Base-by-base conservation (phyloP, 768 basidiomycete genomes). In the Mrakia gelida region DNA sequence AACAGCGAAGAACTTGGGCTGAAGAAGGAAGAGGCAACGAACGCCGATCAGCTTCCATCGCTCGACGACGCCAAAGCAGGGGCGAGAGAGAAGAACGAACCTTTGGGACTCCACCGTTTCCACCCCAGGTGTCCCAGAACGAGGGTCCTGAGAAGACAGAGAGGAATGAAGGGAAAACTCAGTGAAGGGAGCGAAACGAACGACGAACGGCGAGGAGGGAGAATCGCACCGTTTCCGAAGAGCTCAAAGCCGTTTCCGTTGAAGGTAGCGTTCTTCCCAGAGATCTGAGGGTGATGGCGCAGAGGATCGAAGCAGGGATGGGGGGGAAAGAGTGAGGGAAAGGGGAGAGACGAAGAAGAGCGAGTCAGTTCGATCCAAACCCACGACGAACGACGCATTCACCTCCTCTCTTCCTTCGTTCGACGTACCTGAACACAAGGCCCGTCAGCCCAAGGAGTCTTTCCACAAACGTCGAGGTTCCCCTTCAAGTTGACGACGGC, bases 221-320 rank as follows among this genome's bases (percentile, higher is more conserved):
- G 28, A 10, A 56, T n/a, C 28, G 2, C 6, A 11, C 67, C 67
- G 67, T 70, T 70, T 70, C 65, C 65, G 65, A 41, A 68, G 32
- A 68, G 21, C 65, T 68, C 65, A 38, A 34, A 26, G 3, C 34
- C 34, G 65, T 68, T 68, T 21, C 67, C 67, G 67, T 70, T 70
- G 38, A 70, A 70, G 41, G 67, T 70, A 8, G 43, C 26, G 23
- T 41, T 41, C 38, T 38, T 70, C 0, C 67, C 67, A 11, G 34
- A 38, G 7, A 70, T 45, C 26, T 34, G 10, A 2, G 21, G 8
- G 21, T 23, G 4, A 15, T 16, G 13, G 21, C 18, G 9, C 2
- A 18, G 2, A 8, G 21, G 54, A 56, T 8, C 2, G 54, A 56
- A 56, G 7, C 21, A 56, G 54, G 21, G 9, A 56, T 3, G 26